These are phyloP conservation scores for Penicillium sp. DNA, from an alignment of 2,329 filamentous ascomycete genomes.

Conservation along the genomic window DNA sequence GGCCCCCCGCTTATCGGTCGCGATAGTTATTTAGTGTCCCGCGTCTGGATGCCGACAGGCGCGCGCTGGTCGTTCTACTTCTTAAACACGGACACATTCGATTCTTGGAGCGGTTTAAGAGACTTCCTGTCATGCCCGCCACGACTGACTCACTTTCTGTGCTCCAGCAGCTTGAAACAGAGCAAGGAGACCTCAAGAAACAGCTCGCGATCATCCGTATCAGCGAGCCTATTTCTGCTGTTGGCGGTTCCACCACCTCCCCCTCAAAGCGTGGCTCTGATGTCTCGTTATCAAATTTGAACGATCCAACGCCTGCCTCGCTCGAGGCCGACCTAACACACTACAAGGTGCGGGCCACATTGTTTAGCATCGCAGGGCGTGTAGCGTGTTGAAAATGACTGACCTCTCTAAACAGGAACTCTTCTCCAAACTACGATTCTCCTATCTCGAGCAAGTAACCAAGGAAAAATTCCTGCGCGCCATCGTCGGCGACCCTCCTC, in stretches of 20 bases:
- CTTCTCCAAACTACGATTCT: constrained; percentile 94
- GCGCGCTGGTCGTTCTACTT: background rate
- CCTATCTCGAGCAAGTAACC: constrained; percentile 96
- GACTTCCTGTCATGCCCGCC: background rate
- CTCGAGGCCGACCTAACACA: constrained; percentile 82
- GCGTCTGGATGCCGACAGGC: background rate
- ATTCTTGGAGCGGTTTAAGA: background rate
- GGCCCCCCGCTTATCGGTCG: background rate
- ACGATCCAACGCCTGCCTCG: constrained; percentile 71
- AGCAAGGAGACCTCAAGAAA: constrained; percentile 52
- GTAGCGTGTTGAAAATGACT: constrained; percentile 4
- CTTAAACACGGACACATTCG: background rate
- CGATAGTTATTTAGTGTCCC: background rate
- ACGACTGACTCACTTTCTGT: constrained; percentile 35
- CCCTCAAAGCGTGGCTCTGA: constrained; percentile 67
- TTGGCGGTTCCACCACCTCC: constrained; percentile 28
- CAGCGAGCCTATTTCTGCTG: constrained; percentile 68
- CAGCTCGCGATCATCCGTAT: constrained; percentile 72
- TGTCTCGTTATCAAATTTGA: constrained; percentile 69
- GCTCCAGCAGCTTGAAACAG: constrained; percentile 49
- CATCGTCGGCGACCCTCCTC: constrained; percentile 86
- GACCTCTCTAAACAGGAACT: constrained; percentile 61
- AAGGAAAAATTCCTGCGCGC: constrained; percentile 96
- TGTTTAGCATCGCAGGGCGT: background rate
- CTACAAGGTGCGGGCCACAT: constrained; percentile 63